Evolutionary conservation across 306 rosid species (phyloP), one percentile per base, ranked within the genome.

Genomic region (Glycine tomentella): DNA sequence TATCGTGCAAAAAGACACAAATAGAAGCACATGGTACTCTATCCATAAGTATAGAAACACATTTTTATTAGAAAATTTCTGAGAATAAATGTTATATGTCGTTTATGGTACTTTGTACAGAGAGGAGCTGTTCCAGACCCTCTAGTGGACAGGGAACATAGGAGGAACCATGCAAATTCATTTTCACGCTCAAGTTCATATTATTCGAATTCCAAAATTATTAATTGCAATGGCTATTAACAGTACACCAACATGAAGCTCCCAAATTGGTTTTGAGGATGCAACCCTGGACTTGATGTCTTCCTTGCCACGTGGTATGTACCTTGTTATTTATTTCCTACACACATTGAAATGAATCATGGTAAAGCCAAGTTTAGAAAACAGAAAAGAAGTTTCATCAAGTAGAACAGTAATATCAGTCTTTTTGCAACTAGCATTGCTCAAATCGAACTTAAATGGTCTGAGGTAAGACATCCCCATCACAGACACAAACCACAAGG

Each of bases 241-340:
- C 71, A 61, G 66, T 68, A 80, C 78, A 79, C 13, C 81, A 82
- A 55, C 70, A 77, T 48, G 83, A 50, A 51, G 72, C 78, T 79
- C 88, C 76, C 58, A 17, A 71, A 69, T 58, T 8, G 46, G 73
- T 34, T 73, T 77, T 69, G 59, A 58, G 63, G 69, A 62, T 51
- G 80, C 61, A 63, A 74, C 68, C 69, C 72, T 36, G 59, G 25
- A 40, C 69, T 59, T 20, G 42, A 25, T 69, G 52, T 66, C 84
- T 61, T 86, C 75, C 48, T 25, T 77, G 87, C 75, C 58, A 59
- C 33, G 68, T 48, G 34, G 48, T 53, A 57, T 50, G 45, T 68
- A 78, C 66, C 52, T 48, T 66, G 20, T 76, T 76, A 82, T 69
- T 82, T 86, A 89, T 80, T 82, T 89, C 92, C 92, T 89, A 87